Percentiles rank a stretch among this genome's conserved stretches.
phyloP scores from a whole-genome alignment of 176 grass and related monocot species.

The Leersia perrieri region DNA sequence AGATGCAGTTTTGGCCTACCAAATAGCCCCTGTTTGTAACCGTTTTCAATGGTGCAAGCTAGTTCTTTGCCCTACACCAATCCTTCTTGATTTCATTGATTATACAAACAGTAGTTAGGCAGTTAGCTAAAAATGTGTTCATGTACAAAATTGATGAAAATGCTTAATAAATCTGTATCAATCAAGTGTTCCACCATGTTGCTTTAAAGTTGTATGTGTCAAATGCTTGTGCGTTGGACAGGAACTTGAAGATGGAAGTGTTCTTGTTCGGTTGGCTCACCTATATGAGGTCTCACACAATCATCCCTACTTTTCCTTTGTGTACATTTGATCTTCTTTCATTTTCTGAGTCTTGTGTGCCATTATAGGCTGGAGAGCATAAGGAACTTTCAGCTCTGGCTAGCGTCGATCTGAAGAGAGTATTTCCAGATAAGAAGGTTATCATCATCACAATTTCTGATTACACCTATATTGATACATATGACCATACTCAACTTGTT shows the following conservation, averaged over 20 bases:
- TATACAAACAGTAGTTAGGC: background rate
- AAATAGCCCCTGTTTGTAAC: background rate
- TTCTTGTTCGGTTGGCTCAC: constrained; percentile 84
- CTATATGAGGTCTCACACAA: constrained; percentile 64
- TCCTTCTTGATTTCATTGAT: constrained; percentile 10
- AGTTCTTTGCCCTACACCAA: background rate
- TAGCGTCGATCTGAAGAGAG: constrained; percentile 67
- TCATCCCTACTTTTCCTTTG: background rate
- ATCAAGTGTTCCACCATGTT: background rate
- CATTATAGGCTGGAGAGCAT: constrained; percentile 62
- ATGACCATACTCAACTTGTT: background rate
- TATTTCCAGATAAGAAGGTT: constrained; percentile 86
- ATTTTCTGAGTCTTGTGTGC: constrained; percentile 5
- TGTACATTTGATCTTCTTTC: background rate
- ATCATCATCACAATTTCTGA: background rate
- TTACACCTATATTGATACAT: background rate
- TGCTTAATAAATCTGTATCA: background rate
- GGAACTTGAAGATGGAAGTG: constrained; percentile 79
- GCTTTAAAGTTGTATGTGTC: constrained; percentile 10
- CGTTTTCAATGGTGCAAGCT: background rate
- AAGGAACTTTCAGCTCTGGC: constrained; percentile 75
- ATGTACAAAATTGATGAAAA: background rate
- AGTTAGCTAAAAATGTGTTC: constrained; percentile 2
- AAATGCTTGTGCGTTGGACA: constrained; percentile 26
- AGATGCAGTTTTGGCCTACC: too few species aligned